Evolutionary conservation across 371 early-diverging fungal species (phyloP).

Genomic region (Blakeslea trispora): DNA sequence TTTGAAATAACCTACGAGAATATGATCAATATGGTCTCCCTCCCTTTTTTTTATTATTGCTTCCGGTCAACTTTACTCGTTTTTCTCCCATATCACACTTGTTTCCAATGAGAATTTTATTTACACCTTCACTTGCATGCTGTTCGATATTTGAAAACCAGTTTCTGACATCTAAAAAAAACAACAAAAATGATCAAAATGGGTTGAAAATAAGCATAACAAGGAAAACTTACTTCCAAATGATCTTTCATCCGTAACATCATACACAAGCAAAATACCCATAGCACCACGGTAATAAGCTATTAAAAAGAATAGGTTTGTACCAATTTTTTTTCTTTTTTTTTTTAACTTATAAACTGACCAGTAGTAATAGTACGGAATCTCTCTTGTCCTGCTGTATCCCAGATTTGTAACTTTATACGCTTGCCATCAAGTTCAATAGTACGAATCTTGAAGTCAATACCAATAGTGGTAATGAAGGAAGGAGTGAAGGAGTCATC

Average conservation of each 20-base stretch:
- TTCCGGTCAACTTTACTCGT: conserved; percentile 52
- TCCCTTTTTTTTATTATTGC: too few species aligned
- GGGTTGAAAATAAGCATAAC: too few species aligned
- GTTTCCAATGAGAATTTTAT: conserved; percentile 98
- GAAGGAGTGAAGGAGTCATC: conserved; percentile 99
- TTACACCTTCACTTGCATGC: conserved; percentile 95
- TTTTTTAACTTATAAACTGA: conserved; percentile 31
- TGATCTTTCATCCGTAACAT: conserved; percentile 97
- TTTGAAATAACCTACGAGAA: conserved; percentile 55
- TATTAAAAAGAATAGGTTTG: conserved; percentile 14
- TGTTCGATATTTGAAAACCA: conserved; percentile 98
- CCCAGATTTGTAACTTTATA: conserved; percentile 99
- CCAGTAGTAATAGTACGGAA: conserved; percentile 99
- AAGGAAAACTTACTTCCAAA: conserved; percentile 77
- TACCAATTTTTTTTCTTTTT: too few species aligned
- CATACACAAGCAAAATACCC: conserved; percentile 99
- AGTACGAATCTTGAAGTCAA: conserved; percentile 99
- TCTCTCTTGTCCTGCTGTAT: conserved; percentile 99
- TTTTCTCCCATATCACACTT: conserved; percentile 94
- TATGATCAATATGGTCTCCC: too few species aligned
- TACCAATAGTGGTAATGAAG: conserved; percentile 98
- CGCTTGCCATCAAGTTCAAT: conserved; percentile 98
- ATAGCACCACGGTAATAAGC: conserved; percentile 99
- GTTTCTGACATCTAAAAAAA: conserved; percentile 82
- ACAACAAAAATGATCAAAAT: neutral